Percentiles rank a stretch among this genome's conserved stretches.
Evolutionary conservation across 441 rosid species (phyloP).

Genomic region (Gossypium schwendimanii): DNA sequence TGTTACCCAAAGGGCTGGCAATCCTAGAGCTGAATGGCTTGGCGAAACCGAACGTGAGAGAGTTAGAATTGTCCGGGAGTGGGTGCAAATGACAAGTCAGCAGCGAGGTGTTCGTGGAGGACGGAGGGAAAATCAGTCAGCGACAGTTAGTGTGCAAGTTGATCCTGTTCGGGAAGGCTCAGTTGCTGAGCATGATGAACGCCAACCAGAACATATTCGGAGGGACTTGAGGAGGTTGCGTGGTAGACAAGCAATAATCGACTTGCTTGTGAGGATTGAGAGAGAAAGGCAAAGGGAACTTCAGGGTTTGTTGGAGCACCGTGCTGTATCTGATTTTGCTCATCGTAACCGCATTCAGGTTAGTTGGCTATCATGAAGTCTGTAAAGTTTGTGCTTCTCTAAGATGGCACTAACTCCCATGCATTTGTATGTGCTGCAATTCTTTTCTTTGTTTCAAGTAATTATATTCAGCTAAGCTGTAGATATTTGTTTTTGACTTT

Average conservation of each 20-base stretch:
- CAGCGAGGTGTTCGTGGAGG: slow-evolving; percentile 65
- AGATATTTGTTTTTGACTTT: background rate
- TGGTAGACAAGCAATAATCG: slow-evolving; percentile 87
- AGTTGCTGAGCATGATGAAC: slow-evolving; percentile 52
- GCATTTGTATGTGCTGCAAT: background rate
- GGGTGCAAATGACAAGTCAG: slow-evolving; percentile 84
- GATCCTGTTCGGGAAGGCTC: slow-evolving; percentile 47
- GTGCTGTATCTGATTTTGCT: slow-evolving; percentile 93
- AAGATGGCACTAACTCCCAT: background rate
- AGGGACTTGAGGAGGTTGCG: slow-evolving; percentile 76
- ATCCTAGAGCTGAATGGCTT: slow-evolving; percentile 80
- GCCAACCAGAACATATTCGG: slow-evolving; percentile 60
- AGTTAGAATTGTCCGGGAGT: slow-evolving; percentile 89
- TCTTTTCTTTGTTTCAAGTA: background rate
- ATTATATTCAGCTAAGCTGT: background rate
- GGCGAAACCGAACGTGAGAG: slow-evolving; percentile 97
- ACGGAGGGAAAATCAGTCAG: slow-evolving; percentile 51
- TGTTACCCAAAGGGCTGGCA: slow-evolving; percentile 48
- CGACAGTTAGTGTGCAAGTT: slow-evolving; percentile 40
- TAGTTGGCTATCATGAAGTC: slow-evolving; percentile 16
- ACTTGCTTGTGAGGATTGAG: slow-evolving; percentile 78
- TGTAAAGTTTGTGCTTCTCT: background rate
- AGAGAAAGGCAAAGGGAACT: slow-evolving; percentile 89
- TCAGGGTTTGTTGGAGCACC: slow-evolving; percentile 79
- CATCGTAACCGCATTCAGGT: slow-evolving; percentile 91